A percentile compares a stretch with the other conserved stretches of the same genome.
Conservation (phyloP, 2,329 filamentous ascomycete genomes). For the Ceratocystis alfenasii region DNA sequence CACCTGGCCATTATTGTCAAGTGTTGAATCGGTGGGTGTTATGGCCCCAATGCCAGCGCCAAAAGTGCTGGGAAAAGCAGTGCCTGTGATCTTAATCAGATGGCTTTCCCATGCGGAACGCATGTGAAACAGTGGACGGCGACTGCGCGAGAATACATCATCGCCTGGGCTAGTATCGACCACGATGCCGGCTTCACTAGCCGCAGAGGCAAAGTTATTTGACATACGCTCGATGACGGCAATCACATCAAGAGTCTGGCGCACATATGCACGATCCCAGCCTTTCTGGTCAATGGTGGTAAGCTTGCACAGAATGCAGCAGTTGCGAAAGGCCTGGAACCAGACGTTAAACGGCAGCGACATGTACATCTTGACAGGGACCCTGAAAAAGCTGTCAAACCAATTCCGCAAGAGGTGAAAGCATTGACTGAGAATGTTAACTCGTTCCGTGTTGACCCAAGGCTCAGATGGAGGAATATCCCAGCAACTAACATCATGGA, state of each 20-base stretch:
- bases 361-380: conserved; percentile 16
- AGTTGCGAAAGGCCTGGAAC: conserved; percentile 21
- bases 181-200: conserved; percentile 12
- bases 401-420: conserved; percentile 16
- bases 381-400: conserved; percentile 15
- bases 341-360: conserved; percentile 19
- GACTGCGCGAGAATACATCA: conserved; percentile 18
- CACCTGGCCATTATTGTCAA: conserved; percentile 25
- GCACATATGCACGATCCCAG: conserved; percentile 18
- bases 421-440: conserved; percentile 17
- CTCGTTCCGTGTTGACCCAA: conserved; percentile 19
- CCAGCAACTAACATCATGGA: conserved; percentile 20
- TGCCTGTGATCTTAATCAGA: conserved; percentile 28
- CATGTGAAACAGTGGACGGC: conserved; percentile 18
- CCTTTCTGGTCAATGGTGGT: conserved; percentile 18
- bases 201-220: conserved; percentile 6
- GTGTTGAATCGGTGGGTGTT: conserved; percentile 29
- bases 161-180: conserved; percentile 15
- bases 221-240: conserved; percentile 14
- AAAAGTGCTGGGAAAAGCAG: background rate
- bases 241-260: conserved; percentile 16
- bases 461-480: conserved; percentile 10
- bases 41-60: conserved; percentile 23
- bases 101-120: conserved; percentile 19
- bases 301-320: conserved; percentile 20